Evolutionary conservation across 495 filamentous ascomycete genomes (phyloP).

Genomic region (Poronia punctata): DNA sequence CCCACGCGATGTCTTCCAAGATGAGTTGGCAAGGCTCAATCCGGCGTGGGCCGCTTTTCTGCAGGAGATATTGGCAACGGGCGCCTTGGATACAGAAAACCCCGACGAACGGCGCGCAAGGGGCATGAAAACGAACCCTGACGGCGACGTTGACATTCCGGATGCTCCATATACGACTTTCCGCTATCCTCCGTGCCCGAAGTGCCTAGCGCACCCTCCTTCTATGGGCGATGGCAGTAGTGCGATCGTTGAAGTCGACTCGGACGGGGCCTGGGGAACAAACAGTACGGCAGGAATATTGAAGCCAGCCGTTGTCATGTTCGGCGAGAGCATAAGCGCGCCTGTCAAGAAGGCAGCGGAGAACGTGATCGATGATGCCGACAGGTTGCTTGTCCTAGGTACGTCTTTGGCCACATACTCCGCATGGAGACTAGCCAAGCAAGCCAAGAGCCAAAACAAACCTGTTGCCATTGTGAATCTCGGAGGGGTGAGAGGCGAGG

Average conservation of each 20-base stretch:
- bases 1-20: slow-evolving; percentile 66
- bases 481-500: slow-evolving; percentile 76
- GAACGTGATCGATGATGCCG: slow-evolving; percentile 66
- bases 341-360: slow-evolving; percentile 70
- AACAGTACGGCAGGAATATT: slow-evolving; percentile 69
- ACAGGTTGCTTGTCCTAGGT: slow-evolving; percentile 69
- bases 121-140: slow-evolving; percentile 80
- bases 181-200: slow-evolving; percentile 83
- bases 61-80: slow-evolving; percentile 56
- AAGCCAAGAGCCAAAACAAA: slow-evolving; percentile 73
- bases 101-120: slow-evolving; percentile 58
- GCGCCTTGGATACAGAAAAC: slow-evolving; percentile 72
- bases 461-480: slow-evolving; percentile 80
- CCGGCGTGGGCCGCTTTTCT: slow-evolving; percentile 81
- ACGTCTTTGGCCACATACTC: slow-evolving; percentile 92
- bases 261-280: slow-evolving; percentile 70
- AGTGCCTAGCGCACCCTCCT: slow-evolving; percentile 64
- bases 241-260: slow-evolving; percentile 61
- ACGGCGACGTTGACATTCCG: slow-evolving; percentile 92
- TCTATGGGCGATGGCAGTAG: slow-evolving; percentile 46
- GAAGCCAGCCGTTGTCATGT: slow-evolving; percentile 92
- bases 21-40: slow-evolving; percentile 68
- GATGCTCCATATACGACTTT: slow-evolving; percentile 82
- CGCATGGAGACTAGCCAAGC: slow-evolving; percentile 82
- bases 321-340: slow-evolving; percentile 75